These are phyloP conservation scores for Centella asiatica DNA, from an alignment of 129 eudicot genomes.

Conservation along the genomic window DNA sequence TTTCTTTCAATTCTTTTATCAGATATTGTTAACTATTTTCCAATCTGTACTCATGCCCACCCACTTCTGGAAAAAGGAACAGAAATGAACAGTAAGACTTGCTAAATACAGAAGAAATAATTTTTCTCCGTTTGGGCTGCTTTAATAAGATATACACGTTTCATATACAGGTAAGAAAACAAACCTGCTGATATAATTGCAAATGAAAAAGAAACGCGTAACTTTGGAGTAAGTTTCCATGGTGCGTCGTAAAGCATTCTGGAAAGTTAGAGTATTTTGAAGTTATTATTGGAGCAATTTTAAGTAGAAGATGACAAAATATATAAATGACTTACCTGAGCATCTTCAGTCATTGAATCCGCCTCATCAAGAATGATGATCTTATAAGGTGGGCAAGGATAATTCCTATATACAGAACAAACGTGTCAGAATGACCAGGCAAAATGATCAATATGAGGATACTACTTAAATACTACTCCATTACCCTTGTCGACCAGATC, in stretches of 20 bases:
- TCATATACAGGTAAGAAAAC: not conserved
- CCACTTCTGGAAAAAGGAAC: not conserved
- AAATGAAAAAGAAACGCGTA: conserved; percentile 91
- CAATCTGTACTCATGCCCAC: not conserved
- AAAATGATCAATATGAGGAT: not conserved
- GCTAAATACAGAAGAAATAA: too few species aligned
- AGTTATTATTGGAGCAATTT: not conserved
- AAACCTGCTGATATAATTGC: conserved; percentile 98
- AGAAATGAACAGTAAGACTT: not conserved
- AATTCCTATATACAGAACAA: conserved; percentile 47
- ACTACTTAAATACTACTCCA: not conserved
- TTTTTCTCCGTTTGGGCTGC: too few species aligned
- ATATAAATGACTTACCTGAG: conserved; percentile 50
- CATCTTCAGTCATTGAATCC: conserved; percentile 99
- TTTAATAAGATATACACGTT: too few species aligned
- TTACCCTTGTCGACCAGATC: conserved; percentile 80
- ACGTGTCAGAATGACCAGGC: conserved; percentile 14
- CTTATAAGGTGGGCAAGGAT: conserved; percentile 96
- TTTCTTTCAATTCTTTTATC: too few species aligned
- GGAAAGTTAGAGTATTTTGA: conserved; percentile 24
- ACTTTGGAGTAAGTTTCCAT: conserved; percentile 98
- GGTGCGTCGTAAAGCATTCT: conserved; percentile 97
- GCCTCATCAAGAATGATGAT: conserved; percentile 97
- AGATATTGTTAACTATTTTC: too few species aligned
- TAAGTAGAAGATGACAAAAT: conserved; percentile 1